Evolutionary conservation across 495 filamentous ascomycete genomes (phyloP), one percentile per base, ranked within the genome.

Genomic region (Thozetella sp.): DNA sequence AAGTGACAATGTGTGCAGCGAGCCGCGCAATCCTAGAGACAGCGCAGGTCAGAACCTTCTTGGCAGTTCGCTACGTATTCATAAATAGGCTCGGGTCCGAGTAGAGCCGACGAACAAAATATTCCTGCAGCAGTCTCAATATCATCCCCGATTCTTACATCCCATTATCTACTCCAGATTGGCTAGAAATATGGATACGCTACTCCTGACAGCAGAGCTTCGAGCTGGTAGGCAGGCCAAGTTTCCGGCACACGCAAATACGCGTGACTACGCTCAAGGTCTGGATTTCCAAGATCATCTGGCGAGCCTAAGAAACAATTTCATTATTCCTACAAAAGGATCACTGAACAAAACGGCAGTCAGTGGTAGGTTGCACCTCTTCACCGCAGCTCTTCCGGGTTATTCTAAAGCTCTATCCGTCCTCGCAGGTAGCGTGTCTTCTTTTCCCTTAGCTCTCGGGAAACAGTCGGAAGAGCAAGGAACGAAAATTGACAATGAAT

Each of bases 291-390:
- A 85, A 60, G 94, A 97, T 72, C 70, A 79, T 22, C 81, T 98
- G 25, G 69, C 73, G 22, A 71, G 81, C 23, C 82, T 96, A 30
- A 85, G 91, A 25, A 70, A 83, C 10, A 85, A 96, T 63, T 97
- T 97, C 67, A 78, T 88, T 25, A 89, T 96, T 53, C 93, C 93
- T 10, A 88, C 89, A 15, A 91, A 88, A 70, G 79, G 75, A 3
- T 90, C 94, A 55, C 67, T 97, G 11, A 64, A 57, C 45, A 63
- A 61, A 85, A 88, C 67, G 83, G 88, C 57, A 83, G 83, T 63
- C 80, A 69, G 10, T 60, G 91, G 37, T 63, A 73, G 74, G 61
- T 26, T 69, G 25, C 25, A 25, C 1, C 25, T 30, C 43, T 6
- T 58, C n/a, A 11, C 10, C 34, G 11, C 34, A 10, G 34, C 34